phyloP scores from a whole-genome alignment of 192 early-diverging fungal species.

The Glomus cerebriforme region DNA sequence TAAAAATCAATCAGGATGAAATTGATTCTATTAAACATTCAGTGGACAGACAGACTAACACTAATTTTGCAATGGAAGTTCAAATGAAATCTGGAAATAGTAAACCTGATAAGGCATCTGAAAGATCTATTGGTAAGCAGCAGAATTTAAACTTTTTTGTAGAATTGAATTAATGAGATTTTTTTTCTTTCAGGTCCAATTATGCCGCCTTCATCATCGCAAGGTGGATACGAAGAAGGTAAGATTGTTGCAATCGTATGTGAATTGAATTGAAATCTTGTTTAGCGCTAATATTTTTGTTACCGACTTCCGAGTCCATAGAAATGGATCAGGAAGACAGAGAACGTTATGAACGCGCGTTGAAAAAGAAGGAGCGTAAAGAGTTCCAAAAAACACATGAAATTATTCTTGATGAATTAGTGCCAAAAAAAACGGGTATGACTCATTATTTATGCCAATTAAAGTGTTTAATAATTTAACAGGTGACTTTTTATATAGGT shows the following conservation, averaged over 20 bases:
- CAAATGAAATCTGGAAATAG: conserved; percentile 32
- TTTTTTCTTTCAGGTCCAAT: conserved; percentile 14
- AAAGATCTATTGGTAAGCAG: neutral
- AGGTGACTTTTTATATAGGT: conserved; percentile 2
- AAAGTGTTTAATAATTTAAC: neutral
- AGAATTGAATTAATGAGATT: neutral
- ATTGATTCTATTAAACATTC: conserved; percentile 58
- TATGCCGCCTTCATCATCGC: neutral
- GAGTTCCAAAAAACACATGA: conserved; percentile 53
- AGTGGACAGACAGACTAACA: conserved; percentile 61
- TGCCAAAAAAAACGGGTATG: conserved; percentile 62
- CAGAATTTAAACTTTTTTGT: neutral
- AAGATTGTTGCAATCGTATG: neutral
- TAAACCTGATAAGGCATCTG: neutral
- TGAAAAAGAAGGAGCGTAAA: conserved; percentile 45
- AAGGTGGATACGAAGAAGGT: conserved; percentile 1
- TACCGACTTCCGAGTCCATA: conserved; percentile 25
- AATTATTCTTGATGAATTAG: conserved; percentile 62
- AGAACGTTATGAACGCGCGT: conserved; percentile 36
- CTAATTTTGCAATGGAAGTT: conserved; percentile 41
- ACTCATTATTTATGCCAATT: neutral
- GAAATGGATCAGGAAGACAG: conserved; percentile 54
- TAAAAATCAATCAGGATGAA: conserved; percentile 49
- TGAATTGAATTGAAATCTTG: neutral
- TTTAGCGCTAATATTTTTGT: neutral